phyloP scores from a whole-genome alignment of 495 filamentous ascomycete genomes.

The Penicillium roqueforti region DNA sequence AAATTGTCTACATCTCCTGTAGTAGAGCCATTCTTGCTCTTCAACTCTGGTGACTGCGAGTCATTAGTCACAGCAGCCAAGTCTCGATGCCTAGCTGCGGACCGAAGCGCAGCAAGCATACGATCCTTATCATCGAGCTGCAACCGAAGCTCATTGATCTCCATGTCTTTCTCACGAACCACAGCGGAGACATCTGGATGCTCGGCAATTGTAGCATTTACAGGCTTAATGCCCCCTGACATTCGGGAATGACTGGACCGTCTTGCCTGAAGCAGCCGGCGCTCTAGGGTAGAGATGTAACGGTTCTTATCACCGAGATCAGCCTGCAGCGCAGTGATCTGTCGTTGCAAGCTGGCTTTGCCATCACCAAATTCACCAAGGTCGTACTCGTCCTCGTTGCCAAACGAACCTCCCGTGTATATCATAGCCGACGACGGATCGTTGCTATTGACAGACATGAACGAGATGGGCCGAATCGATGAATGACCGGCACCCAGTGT shows the following conservation, averaged over 20 bases:
- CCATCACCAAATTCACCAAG: constrained; percentile 83
- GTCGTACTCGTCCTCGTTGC: constrained; percentile 66
- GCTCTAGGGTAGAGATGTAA: constrained; percentile 91
- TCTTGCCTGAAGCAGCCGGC: constrained; percentile 84
- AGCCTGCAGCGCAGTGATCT: constrained; percentile 84
- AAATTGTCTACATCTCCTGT: constrained; percentile 31
- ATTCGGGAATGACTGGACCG: constrained; percentile 85
- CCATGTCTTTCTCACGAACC: constrained; percentile 85
- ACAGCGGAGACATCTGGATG: constrained; percentile 62
- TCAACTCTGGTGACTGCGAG: constrained; percentile 30
- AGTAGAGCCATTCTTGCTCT: constrained; percentile 31
- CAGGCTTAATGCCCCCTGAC: constrained; percentile 60
- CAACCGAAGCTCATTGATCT: constrained; percentile 85
- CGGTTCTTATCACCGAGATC: constrained; percentile 93
- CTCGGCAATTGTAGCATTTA: constrained; percentile 56
- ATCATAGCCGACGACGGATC: constrained; percentile 39
- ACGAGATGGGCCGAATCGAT: constrained; percentile 60
- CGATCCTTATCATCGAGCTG: constrained; percentile 93
- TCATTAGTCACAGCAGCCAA: constrained; percentile 62
- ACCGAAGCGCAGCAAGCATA: constrained; percentile 88
- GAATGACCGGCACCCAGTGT: constrained; percentile 52
- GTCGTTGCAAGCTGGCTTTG: constrained; percentile 71
- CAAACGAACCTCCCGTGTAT: constrained; percentile 31
- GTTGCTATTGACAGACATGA: constrained; percentile 52
- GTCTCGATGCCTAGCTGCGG: constrained; percentile 80